These are phyloP conservation scores for Diplodia corticola DNA, from an alignment of 2,329 filamentous ascomycete species.

Conservation along the genomic window DNA sequence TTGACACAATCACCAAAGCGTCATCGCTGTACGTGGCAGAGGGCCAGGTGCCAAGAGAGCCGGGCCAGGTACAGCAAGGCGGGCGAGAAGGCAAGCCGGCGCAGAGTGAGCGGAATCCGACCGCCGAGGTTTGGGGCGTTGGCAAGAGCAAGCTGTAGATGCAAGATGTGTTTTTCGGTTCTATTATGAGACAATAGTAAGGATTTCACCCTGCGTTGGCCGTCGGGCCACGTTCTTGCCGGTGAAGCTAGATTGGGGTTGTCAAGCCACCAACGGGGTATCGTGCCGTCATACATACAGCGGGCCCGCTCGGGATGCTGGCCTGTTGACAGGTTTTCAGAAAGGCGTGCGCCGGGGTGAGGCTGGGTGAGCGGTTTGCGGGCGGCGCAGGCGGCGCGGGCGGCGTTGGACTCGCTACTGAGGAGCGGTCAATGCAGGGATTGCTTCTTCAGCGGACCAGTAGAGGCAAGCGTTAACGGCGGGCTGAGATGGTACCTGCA, in stretches of 20 bases:
- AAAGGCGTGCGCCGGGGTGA: not conserved
- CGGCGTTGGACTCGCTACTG: not conserved
- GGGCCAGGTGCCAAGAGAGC: constrained; percentile 33
- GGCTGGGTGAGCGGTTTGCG: not conserved
- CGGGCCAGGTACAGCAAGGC: constrained; percentile 18
- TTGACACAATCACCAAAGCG: constrained; percentile 43
- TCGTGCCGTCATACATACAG: not conserved
- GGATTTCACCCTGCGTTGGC: not conserved
- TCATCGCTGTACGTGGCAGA: constrained; percentile 41
- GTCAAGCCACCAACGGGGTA: constrained; percentile 1
- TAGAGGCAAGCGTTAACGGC: not conserved
- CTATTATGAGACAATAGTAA: constrained; percentile 9
- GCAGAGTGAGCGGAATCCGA: constrained; percentile 37
- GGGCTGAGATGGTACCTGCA: constrained; percentile 12
- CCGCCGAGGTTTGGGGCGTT: constrained; percentile 44
- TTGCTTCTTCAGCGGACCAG: not conserved
- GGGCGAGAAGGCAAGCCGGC: constrained; percentile 24
- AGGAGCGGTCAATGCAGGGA: not conserved
- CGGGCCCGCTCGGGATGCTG: not conserved
- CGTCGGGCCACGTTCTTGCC: not conserved
- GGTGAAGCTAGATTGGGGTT: not conserved
- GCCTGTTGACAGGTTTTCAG: not conserved
- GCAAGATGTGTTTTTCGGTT: constrained; percentile 1
- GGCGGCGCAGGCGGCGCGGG: not conserved
- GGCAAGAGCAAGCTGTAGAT: constrained; percentile 45